Base-by-base conservation (phyloP, 805 yeast genomes). In the Myxozyma vanderwaltii region DNA sequence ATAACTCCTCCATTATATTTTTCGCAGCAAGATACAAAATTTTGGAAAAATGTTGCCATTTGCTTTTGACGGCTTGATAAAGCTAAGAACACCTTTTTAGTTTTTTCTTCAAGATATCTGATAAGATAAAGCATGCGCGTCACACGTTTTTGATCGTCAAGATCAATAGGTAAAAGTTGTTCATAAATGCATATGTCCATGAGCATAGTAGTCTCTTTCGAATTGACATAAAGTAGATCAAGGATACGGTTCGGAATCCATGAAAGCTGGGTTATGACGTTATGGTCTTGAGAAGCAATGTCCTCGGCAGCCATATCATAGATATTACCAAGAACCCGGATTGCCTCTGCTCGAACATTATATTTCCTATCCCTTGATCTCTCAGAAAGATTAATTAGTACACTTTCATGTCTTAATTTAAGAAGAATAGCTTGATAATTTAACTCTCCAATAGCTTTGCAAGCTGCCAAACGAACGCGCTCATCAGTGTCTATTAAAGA, bases 401-500 rank as follows among this genome's bases (percentile, higher is more conserved):
- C 76, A 0, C 79, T 68, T 23, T 74, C 72, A 51, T 75, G 79
- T 46, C 80, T 77, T 10, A 87, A 69, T 48, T 78, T 81, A 15
- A 72, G 71, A 53, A 84, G 73, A 52, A 89, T 77, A 0, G 76
- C 66, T 5, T 74, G 70, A 6, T 81, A 72, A 0, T 83, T 77
- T 1, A 88, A 41, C 1, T 41, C 44, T 4, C 67, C 68, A 15
- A 88, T 70, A 0, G 84, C 77, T 45, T 72, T 70, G 58, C 89
- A 83, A 0, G 94, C 82, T 0, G 79, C 72, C 35, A 82, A 74
- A 64, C 97, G 79, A 1, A 89, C 95, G 39, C 77, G 79, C 58
- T 86, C 92, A 67, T 88, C 90, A 0, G 85, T 75, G 73, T 91
- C 97, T 39, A 87, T 77, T 26, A 91, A 75, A 36, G 91, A 84